Base-by-base conservation (phyloP, 2,329 filamentous ascomycete species). In the Alternaria burnsii region DNA sequence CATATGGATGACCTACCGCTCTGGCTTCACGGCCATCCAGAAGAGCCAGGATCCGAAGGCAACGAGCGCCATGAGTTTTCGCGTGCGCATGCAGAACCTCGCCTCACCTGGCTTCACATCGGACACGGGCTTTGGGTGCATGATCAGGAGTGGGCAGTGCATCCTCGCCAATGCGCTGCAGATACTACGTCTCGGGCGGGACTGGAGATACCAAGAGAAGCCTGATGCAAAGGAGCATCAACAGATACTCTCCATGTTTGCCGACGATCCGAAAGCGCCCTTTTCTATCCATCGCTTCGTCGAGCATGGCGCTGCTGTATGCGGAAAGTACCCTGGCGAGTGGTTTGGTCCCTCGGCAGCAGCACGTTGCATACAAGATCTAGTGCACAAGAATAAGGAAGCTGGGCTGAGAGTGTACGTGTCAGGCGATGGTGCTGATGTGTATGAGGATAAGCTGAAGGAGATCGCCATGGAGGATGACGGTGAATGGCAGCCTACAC, bases 261-360 rank as follows among this genome's bases (percentile, higher is more conserved):
- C 94, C 24, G 95, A 99, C 72, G 89, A 94, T 63, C 88, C 92
- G 3, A 86, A 85, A 67, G 93, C 95, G 4, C 92, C 93, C 0
- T 98, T 97, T 76, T 98, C 94, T 1, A 93, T 99, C 69, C 95
- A 99, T 73, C 92, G 90, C 63, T 99, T 99, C 73, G 95, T 99
- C 36, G 85, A 89, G 54, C 91, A 97, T 70, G 95, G 95, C 18
- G 93, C 93, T 24, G 84, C 86, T 36, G 90, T 91, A 3, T 99
- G 95, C 78, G 94, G 93, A 4, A 98, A 97, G 79, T 92, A 96
- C 73, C 95, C 95, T 0, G 95, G 95, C 38, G 93, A 98, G 80
- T 99, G 95, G 95, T 99, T 99, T 80, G 95, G 95, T 0, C 95
- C 95, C n/a, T 97, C 93, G 18, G 95, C 95, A 7, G 96, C 95